Percentiles rank a stretch among this genome's conserved stretches.
Conservation (phyloP, 1,284 basidiomycete species). For the Tilletiopsis washingtonensis region DNA sequence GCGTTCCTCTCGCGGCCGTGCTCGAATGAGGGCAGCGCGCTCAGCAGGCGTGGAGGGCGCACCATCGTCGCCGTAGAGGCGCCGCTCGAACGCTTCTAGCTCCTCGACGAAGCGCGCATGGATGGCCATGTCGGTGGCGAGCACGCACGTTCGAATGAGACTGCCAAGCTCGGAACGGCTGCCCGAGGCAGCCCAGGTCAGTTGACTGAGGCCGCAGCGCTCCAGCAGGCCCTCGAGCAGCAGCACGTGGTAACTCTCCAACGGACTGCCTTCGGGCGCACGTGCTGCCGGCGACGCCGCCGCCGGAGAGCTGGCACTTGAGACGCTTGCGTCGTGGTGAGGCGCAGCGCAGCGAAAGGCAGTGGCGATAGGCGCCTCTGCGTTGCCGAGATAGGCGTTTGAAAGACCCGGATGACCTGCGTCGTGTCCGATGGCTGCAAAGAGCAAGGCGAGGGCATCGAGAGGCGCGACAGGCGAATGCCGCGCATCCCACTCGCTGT, state of each 20-base stretch:
- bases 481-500: background rate
- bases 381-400: background rate
- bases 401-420: background rate
- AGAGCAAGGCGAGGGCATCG: background rate
- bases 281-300: too few species aligned
- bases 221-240: background rate
- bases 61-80: background rate
- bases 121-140: background rate
- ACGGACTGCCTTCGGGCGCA: background rate
- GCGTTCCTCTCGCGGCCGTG: background rate
- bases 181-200: background rate
- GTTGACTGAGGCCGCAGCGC: background rate
- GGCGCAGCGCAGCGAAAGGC: background rate
- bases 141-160: background rate
- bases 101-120: background rate
- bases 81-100: background rate
- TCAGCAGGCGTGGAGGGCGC: too few species aligned
- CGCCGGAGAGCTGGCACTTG: background rate
- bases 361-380: background rate
- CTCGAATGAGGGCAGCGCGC: background rate
- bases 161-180: background rate
- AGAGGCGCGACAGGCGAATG: background rate
- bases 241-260: background rate
- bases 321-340: background rate
- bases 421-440: background rate